phyloP scores from a whole-genome alignment of 1,139 yeast genomes.

The Groenewaldozyma sp. region DNA sequence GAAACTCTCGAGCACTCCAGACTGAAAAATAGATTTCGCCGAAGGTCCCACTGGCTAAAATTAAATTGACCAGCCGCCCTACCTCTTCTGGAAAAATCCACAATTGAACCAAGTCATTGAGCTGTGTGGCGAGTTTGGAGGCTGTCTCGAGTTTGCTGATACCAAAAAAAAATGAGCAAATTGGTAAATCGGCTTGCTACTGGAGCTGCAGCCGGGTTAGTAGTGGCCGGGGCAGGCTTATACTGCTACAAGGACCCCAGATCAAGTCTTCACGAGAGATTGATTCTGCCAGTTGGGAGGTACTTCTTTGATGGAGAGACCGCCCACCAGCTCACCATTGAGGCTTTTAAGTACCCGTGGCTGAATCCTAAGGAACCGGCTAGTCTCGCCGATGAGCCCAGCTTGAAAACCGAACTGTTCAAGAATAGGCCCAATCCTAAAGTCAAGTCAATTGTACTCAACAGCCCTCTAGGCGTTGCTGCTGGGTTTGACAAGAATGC shows the following conservation, averaged over 20 bases:
- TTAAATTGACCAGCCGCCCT: too few species aligned
- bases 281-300: conserved; percentile 68
- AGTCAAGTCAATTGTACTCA: conserved; percentile 33
- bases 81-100: too few species aligned
- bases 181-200: background rate
- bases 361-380: conserved; percentile 28
- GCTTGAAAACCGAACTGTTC: conserved; percentile 26
- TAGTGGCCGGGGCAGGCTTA: conserved; percentile 30
- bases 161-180: background rate
- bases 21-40: too few species aligned
- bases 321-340: conserved; percentile 72
- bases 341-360: conserved; percentile 46
- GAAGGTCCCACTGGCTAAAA: too few species aligned
- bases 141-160: too few species aligned
- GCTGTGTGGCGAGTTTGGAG: too few species aligned
- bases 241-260: conserved; percentile 62
- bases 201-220: background rate
- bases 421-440: conserved; percentile 21
- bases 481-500: conserved; percentile 96
- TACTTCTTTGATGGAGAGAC: conserved; percentile 69
- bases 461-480: conserved; percentile 83
- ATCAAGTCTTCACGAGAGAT: conserved; percentile 73
- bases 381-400: conserved; percentile 9
- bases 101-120: too few species aligned
- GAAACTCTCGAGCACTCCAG: too few species aligned